A percentile compares a stretch with the other conserved stretches of the same genome.
Evolutionary conservation across 73 alveolate species (phyloP).

Genomic region (Paramecium bursaria): DNA sequence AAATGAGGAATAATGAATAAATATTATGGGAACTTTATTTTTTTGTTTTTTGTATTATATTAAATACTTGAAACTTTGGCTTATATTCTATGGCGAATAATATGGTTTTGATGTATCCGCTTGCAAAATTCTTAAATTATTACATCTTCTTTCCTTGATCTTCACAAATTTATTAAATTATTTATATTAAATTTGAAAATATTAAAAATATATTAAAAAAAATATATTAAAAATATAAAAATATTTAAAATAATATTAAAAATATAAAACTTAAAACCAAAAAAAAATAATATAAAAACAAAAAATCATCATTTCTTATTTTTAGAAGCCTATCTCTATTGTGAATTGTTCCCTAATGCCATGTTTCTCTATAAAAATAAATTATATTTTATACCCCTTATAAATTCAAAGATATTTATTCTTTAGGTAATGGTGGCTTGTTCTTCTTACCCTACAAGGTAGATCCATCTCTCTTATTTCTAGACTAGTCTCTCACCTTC

Average conservation of each 20-base stretch:
- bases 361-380: conserved; percentile 8
- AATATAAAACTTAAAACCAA: too few species aligned
- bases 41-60: not conserved
- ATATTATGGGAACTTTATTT: conserved; percentile 40
- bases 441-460: not conserved
- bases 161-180: too few species aligned
- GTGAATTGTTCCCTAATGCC: not conserved
- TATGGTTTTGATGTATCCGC: conserved; percentile 51
- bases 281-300: too few species aligned
- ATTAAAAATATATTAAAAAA: too few species aligned
- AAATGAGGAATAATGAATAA: conserved; percentile 41
- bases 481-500: conserved; percentile 24
- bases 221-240: too few species aligned
- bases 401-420: conserved; percentile 11
- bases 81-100: conserved; percentile 32
- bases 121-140: not conserved
- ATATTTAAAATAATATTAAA: too few species aligned
- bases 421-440: conserved; percentile 7
- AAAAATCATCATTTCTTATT: conserved; percentile 42
- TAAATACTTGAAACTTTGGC: conserved; percentile 6
- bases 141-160: too few species aligned
- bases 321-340: conserved; percentile 26
- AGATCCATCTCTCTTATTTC: conserved; percentile 39
- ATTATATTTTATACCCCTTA: conserved; percentile 9
- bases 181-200: too few species aligned